Evolutionary conservation across 2,329 filamentous ascomycete species (phyloP).

Genomic region (Diaporthe australafricana): DNA sequence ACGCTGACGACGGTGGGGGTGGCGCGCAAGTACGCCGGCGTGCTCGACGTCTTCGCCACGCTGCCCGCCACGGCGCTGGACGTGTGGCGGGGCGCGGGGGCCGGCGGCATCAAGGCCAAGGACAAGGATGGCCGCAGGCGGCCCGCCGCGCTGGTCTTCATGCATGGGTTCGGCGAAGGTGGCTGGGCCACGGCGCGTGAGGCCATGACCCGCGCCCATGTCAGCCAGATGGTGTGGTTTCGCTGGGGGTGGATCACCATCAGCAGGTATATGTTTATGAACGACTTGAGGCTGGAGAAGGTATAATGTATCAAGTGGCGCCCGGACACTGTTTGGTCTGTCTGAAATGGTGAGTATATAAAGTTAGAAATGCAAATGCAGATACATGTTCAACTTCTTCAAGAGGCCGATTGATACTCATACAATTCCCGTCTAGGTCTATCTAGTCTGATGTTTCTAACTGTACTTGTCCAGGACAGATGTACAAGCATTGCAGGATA

Average conservation of each 20-base stretch:
- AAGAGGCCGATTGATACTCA: not conserved
- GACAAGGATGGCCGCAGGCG: conserved; percentile 51
- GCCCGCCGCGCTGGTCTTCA: conserved; percentile 73
- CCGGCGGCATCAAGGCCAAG: conserved; percentile 42
- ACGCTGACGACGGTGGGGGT: conserved; percentile 81
- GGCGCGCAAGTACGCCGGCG: conserved; percentile 81
- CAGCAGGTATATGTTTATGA: conserved; percentile 95
- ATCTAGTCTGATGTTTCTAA: not conserved
- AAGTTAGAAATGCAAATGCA: not conserved
- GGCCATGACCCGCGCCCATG: conserved; percentile 91
- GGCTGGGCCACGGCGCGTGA: conserved; percentile 71
- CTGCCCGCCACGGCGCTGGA: conserved; percentile 65
- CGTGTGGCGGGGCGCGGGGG: conserved; percentile 39
- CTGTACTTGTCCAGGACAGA: not conserved
- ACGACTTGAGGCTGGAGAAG: conserved; percentile 77
- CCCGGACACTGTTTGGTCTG: not conserved
- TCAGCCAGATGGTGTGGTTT: conserved; percentile 99
- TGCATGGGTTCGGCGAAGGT: conserved; percentile 74
- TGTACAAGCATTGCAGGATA: not conserved
- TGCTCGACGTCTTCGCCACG: conserved; percentile 82
- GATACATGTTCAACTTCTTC: not conserved
- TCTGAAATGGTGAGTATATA: not conserved
- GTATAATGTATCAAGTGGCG: conserved; percentile 34
- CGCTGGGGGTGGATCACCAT: conserved; percentile 93
- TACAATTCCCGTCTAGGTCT: not conserved